phyloP scores from a whole-genome alignment of 768 basidiomycete species.

The Phaeotremella fagi region DNA sequence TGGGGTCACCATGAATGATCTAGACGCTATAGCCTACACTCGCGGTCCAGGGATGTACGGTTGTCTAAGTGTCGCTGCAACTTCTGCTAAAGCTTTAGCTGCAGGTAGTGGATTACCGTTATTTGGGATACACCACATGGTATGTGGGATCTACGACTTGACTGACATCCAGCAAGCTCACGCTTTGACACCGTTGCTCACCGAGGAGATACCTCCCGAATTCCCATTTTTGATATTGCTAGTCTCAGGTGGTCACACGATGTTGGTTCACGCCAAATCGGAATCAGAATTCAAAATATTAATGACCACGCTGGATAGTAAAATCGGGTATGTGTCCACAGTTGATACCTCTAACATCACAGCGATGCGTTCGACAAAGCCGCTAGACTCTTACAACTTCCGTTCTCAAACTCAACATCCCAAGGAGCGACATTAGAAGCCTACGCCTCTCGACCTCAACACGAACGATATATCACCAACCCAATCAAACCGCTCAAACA shows the following conservation, averaged over 20 bases:
- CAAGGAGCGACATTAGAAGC: constrained; percentile 24
- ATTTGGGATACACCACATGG: constrained; percentile 95
- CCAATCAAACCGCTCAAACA: constrained; percentile 20
- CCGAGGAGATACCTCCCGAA: constrained; percentile 52
- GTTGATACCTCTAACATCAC: neutral
- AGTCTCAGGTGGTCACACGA: constrained; percentile 90
- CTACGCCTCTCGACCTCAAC: constrained; percentile 20
- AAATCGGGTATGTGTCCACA: constrained; percentile 57
- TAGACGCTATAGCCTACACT: constrained; percentile 88
- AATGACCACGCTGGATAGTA: constrained; percentile 68
- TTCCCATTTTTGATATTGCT: constrained; percentile 88
- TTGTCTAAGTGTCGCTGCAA: constrained; percentile 71
- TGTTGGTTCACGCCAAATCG: constrained; percentile 70
- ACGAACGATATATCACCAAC: constrained; percentile 14
- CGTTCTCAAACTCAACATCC: constrained; percentile 27
- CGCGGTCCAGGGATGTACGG: constrained; percentile 66
- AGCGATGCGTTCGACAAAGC: constrained; percentile 75
- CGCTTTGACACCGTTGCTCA: constrained; percentile 73
- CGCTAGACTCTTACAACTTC: constrained; percentile 63
- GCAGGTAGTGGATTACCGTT: constrained; percentile 71
- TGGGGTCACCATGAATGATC: constrained; percentile 55
- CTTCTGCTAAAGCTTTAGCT: constrained; percentile 80
- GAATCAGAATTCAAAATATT: constrained; percentile 61
- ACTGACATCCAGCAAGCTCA: constrained; percentile 71
- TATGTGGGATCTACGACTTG: constrained; percentile 43